These are phyloP conservation scores for Chernovozyma aurita DNA, from an alignment of 1,139 yeast species.

Conservation along the genomic window DNA sequence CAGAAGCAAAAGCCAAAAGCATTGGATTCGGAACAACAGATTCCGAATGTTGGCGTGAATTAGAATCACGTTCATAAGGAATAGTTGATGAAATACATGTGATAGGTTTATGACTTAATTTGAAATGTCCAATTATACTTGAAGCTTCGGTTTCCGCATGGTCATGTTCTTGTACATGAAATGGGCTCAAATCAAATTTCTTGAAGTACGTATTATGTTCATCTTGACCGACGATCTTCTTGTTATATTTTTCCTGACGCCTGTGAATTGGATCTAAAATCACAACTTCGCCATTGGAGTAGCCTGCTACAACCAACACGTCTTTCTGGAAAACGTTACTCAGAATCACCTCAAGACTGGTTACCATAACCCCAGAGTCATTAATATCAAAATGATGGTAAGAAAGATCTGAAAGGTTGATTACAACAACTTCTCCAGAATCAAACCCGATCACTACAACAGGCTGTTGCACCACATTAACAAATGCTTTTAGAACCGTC, in stretches of 20 bases:
- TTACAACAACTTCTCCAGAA: constrained; percentile 29
- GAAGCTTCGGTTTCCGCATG: constrained; percentile 4
- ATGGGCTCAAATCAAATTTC: constrained; percentile 35
- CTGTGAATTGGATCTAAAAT: constrained; percentile 28
- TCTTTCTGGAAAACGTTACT: constrained; percentile 14
- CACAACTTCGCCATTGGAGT: constrained; percentile 38
- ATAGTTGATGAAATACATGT: constrained; percentile 26
- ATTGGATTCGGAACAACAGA: constrained; percentile 47
- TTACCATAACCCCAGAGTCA: constrained; percentile 19
- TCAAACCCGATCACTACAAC: constrained; percentile 33
- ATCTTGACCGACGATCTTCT: constrained; percentile 30
- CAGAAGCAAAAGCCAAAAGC: constrained; percentile 51
- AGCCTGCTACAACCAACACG: constrained; percentile 34
- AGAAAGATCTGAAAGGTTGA: constrained; percentile 26
- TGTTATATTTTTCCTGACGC: constrained; percentile 17
- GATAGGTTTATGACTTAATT: constrained; percentile 55
- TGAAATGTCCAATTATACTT: constrained; percentile 50
- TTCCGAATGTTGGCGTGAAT: background rate
- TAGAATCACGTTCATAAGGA: constrained; percentile 9
- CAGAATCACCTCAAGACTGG: constrained; percentile 28
- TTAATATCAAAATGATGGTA: constrained; percentile 18
- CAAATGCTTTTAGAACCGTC: constrained; percentile 27
- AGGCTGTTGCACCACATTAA: constrained; percentile 15
- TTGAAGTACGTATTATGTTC: constrained; percentile 35
- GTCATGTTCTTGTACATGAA: constrained; percentile 6